Evolutionary conservation across 176 grass and related monocot genomes (phyloP).

Genomic region (Juncus inflexus): DNA sequence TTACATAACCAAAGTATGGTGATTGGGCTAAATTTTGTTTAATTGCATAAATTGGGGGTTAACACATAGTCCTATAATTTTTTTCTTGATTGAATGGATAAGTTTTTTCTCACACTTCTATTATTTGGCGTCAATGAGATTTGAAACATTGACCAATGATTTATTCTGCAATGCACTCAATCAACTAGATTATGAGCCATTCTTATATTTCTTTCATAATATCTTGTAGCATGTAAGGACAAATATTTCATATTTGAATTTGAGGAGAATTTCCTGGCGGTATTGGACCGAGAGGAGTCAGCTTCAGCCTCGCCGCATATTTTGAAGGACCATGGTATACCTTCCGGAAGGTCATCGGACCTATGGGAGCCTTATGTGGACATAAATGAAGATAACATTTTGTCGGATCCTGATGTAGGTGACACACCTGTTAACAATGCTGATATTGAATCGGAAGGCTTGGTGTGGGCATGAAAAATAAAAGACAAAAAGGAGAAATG

Average conservation of each 20-base stretch:
- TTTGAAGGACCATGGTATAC: conserved; percentile 86
- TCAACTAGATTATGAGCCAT: no score
- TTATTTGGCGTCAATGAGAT: no score
- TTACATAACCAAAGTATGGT: no score
- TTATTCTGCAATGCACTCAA: no score
- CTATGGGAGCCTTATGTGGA: conserved; percentile 59
- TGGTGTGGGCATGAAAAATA: conserved; percentile 72
- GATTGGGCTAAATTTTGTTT: no score
- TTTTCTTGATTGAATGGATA: no score
- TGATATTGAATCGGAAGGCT: conserved; percentile 80
- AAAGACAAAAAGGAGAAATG: not conserved
- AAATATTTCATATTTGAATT: conserved; percentile 97
- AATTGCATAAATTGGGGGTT: no score
- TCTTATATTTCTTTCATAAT: no score
- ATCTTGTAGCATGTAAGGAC: conserved; percentile 69
- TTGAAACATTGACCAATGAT: no score
- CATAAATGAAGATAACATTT: conserved; percentile 32
- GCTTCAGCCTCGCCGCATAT: conserved; percentile 47
- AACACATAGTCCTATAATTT: no score
- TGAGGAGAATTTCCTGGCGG: conserved; percentile 87
- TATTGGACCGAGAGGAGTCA: conserved; percentile 67
- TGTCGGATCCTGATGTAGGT: conserved; percentile 52
- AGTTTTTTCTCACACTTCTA: no score
- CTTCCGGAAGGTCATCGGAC: conserved; percentile 62
- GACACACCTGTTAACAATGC: conserved; percentile 76